Percentiles rank a stretch among this genome's conserved stretches.
These are phyloP conservation scores for Lachancea mirantina DNA, from an alignment of 805 yeast genomes.

Conservation along the genomic window DNA sequence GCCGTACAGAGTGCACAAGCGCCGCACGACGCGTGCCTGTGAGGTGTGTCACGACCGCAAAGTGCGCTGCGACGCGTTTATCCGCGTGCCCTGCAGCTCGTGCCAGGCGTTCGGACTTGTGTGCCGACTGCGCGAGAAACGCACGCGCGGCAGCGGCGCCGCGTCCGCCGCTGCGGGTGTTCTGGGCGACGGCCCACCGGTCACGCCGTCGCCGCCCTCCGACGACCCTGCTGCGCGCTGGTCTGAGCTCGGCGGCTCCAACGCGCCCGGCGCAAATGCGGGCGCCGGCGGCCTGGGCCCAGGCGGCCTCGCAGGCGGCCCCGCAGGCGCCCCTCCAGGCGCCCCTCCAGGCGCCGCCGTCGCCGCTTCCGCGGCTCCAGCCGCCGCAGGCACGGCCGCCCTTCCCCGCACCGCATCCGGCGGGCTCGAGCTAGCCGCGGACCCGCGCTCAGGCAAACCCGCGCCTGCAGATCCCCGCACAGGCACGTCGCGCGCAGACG, in stretches of 20 bases:
- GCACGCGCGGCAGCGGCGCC: slow-evolving; percentile 1
- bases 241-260: background rate
- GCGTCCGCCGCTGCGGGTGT: slow-evolving; percentile 1
- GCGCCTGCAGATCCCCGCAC: background rate
- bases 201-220: background rate
- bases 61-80: slow-evolving; percentile 7
- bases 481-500: background rate
- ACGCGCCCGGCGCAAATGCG: background rate
- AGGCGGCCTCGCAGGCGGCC: too few relatives aligned
- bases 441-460: background rate
- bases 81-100: slow-evolving; percentile 8
- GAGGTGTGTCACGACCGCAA: slow-evolving; percentile 9
- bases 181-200: background rate
- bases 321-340: too few relatives aligned
- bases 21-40: slow-evolving; percentile 5
- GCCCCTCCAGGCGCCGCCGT: too few relatives aligned
- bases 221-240: background rate
- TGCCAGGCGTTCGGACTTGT: slow-evolving; percentile 9
- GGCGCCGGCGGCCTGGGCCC: too few relatives aligned
- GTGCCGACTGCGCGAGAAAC: slow-evolving; percentile 7
- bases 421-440: background rate
- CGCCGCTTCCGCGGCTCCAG: background rate
- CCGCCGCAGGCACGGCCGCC: background rate
- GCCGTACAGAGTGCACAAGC: slow-evolving; percentile 7
- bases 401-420: background rate